Conservation (phyloP, 208 protist genomes). For the Wallacemonas sp. region DNA sequence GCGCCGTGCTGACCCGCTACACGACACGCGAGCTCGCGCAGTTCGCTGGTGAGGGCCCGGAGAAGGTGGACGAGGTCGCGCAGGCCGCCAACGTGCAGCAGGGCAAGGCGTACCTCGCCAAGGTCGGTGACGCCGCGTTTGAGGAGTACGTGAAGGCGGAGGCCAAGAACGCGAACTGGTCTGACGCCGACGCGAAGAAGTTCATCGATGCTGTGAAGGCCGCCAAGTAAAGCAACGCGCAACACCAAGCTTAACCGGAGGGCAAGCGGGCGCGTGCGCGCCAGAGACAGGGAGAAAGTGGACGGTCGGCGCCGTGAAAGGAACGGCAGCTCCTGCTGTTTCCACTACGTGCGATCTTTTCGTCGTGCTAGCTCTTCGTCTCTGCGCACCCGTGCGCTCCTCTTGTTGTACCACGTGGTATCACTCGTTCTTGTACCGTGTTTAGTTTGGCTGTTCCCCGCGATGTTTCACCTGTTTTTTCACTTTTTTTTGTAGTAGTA, state of each 20-base stretch:
- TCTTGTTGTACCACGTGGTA: no score
- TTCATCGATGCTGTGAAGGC: slow-evolving; percentile 84
- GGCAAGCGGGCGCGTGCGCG: no score
- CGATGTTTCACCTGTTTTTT: background rate
- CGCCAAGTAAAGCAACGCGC: slow-evolving; percentile 37
- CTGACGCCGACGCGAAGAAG: slow-evolving; percentile 65
- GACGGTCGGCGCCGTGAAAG: no score
- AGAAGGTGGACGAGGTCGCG: slow-evolving; percentile 64
- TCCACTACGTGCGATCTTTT: background rate
- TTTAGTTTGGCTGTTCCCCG: background rate
- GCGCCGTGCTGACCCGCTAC: slow-evolving; percentile 82
- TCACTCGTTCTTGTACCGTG: no score
- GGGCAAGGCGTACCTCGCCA: slow-evolving; percentile 60
- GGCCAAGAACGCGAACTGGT: slow-evolving; percentile 87
- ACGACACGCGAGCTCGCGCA: slow-evolving; percentile 84
- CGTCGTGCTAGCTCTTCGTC: slow-evolving; percentile 1
- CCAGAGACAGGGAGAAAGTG: background rate
- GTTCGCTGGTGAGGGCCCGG: slow-evolving; percentile 74
- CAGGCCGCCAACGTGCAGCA: slow-evolving; percentile 72
- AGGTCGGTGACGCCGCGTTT: slow-evolving; percentile 74
- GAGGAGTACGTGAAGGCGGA: slow-evolving; percentile 70
- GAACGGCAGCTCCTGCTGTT: no score
- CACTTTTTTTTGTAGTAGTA: slow-evolving; percentile 3
- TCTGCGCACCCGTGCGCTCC: no score
- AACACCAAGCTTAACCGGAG: background rate